Conservation (phyloP, 2,329 filamentous ascomycete species). For the Nemania serpens region DNA sequence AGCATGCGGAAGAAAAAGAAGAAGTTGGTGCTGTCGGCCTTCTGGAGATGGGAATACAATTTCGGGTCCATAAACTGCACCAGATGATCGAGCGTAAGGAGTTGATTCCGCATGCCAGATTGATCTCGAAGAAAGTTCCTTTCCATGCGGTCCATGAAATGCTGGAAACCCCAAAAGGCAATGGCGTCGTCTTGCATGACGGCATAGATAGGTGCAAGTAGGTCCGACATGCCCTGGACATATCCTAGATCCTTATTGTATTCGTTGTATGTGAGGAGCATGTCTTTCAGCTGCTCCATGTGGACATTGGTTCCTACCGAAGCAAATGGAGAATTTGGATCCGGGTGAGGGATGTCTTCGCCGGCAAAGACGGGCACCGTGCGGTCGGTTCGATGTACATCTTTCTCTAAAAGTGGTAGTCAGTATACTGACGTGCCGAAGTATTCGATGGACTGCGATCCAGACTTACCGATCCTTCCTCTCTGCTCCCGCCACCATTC, state of each 20-base stretch:
- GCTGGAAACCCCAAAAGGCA: slow-evolving; percentile 94
- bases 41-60: slow-evolving; percentile 87
- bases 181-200: slow-evolving; percentile 97
- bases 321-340: slow-evolving; percentile 93
- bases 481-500: slow-evolving; percentile 98
- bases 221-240: slow-evolving; percentile 98
- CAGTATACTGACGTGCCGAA: slow-evolving; percentile 23
- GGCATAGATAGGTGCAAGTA: slow-evolving; percentile 93
- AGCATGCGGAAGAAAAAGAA: slow-evolving; percentile 99
- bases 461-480: slow-evolving; percentile 80
- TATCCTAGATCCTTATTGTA: slow-evolving; percentile 96
- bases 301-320: slow-evolving; percentile 94
- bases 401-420: slow-evolving; percentile 72
- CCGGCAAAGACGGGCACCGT: slow-evolving; percentile 94
- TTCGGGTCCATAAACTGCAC: slow-evolving; percentile 97
- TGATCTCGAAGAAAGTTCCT: slow-evolving; percentile 95
- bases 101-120: slow-evolving; percentile 91
- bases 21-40: slow-evolving; percentile 95
- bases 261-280: slow-evolving; percentile 98
- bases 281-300: slow-evolving; percentile 98
- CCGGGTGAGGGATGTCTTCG: slow-evolving; percentile 94
- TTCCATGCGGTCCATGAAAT: slow-evolving; percentile 98
- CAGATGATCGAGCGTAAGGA: slow-evolving; percentile 88
- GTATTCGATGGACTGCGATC: slow-evolving; percentile 6
- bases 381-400: slow-evolving; percentile 95